Base-by-base conservation (phyloP, 768 basidiomycete genomes). In the Collybiopsis luxurians region DNA sequence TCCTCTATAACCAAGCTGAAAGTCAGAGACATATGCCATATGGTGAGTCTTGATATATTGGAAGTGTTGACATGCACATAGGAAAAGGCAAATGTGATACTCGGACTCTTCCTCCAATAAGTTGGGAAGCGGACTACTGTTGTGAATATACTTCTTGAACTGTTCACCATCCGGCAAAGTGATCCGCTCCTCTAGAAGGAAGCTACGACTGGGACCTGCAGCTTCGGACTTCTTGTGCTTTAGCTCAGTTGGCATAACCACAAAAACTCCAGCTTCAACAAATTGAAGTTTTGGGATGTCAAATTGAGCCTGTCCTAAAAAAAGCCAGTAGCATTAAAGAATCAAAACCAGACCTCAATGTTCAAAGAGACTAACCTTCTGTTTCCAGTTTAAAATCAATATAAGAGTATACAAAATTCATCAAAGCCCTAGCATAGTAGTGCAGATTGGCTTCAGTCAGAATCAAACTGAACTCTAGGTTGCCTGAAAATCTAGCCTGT, bases 61-160 rank as follows among this genome's bases (percentile, higher is more conserved):
- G 3, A 34, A 19, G 19, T 53, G 51, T 15, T 53, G 51, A 17
- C n/a, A 23, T 28, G 51, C 51, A 38, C 36, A 36, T 15, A 55
- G 42, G 28, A 55, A 55, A n/a, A 42, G 38, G 1, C 39, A 27
- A 5, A 24, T 44, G 11, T 40, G 10, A 28, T 55, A 55, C 10
- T 55, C n/a, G 2, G 53, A 39, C 43, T 55, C 38, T 9, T 40
- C 30, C 2, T 3, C 15, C 2, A 11, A 23, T 21, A 55, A 39
- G 26, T 19, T 42, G 39, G 53, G 38, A 1, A 10, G 17, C 17
- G 53, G 15, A 19, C 30, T 55, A 5, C 38, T 15, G 40, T 55
- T 55, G 26, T 55, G 53, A 44, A 55, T 55, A n/a, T n/a, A 55
- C 27, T 55, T 55, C 13, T 26, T 28, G 28, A 55, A 55, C 13